phyloP scores from a whole-genome alignment of 108 stramenopile species.

The Cyclotella kingstonii region DNA sequence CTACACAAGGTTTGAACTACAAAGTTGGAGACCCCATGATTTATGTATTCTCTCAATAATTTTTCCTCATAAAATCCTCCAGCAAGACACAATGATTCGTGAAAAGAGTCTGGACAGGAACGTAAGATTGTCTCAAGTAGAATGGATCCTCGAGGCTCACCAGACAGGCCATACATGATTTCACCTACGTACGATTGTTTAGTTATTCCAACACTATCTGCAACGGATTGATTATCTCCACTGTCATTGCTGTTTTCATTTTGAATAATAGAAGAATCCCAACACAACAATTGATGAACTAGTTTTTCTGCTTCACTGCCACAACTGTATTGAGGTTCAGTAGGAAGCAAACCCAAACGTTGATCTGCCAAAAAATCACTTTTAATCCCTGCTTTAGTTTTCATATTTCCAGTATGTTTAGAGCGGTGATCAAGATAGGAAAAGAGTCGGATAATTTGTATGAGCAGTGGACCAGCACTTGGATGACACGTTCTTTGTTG shows the following conservation, averaged over 20 bases:
- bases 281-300: constrained; percentile 66
- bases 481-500: constrained; percentile 74
- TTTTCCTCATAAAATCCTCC: constrained; percentile 57
- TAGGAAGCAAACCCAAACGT: constrained; percentile 50
- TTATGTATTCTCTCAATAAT: constrained; percentile 69
- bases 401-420: constrained; percentile 8
- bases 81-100: constrained; percentile 46
- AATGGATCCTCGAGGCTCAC: constrained; percentile 79
- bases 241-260: constrained; percentile 35
- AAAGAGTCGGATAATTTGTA: constrained; percentile 64
- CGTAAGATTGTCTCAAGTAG: constrained; percentile 72
- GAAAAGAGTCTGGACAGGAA: constrained; percentile 57
- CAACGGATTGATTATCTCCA: constrained; percentile 26
- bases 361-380: constrained; percentile 38
- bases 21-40: constrained; percentile 81
- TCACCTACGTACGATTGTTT: constrained; percentile 59
- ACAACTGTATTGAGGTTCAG: constrained; percentile 56
- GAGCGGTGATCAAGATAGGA: constrained; percentile 46
- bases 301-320: constrained; percentile 62
- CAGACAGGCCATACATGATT: constrained; percentile 79
- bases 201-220: constrained; percentile 7
- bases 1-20: constrained; percentile 69
- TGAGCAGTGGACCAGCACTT: constrained; percentile 76
- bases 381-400: background rate
- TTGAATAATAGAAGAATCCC: constrained; percentile 38